A percentile compares a stretch with the other conserved stretches of the same genome.
These are phyloP conservation scores for Cryptococcus floricola DNA, from an alignment of 1,284 basidiomycete species.

Conservation along the genomic window DNA sequence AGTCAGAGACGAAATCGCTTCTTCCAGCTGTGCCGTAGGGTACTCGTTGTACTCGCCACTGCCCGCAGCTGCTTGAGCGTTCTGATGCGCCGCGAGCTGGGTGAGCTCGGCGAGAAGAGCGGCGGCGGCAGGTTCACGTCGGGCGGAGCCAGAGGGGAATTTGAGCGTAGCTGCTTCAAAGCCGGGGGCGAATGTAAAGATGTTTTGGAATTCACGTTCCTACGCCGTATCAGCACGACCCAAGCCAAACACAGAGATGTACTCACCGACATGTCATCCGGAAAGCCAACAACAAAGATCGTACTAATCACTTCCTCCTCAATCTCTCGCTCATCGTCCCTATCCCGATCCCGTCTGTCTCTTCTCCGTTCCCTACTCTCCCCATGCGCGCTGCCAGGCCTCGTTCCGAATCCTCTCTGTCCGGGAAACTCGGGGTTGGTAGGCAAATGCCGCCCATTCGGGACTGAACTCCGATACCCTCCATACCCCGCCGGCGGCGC, in stretches of 20 bases:
- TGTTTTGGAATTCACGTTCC: conserved; percentile 98
- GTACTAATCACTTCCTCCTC: conserved; percentile 89
- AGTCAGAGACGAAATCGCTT: conserved; percentile 37
- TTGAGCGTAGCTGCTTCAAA: conserved; percentile 98
- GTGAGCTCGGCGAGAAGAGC: conserved; percentile 36
- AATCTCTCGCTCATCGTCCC: conserved; percentile 31
- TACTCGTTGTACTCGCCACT: conserved; percentile 15
- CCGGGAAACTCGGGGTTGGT: not conserved
- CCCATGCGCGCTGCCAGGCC: conserved; percentile 13
- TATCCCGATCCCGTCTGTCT: conserved; percentile 20
- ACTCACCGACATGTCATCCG: conserved; percentile 94
- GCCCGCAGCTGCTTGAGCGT: conserved; percentile 12
- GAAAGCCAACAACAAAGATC: conserved; percentile 97
- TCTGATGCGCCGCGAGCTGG: conserved; percentile 35
- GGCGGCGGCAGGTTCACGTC: conserved; percentile 12
- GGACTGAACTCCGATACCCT: conserved; percentile 1
- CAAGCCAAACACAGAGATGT: not conserved
- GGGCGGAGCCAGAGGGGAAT: conserved; percentile 60
- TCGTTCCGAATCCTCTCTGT: not conserved
- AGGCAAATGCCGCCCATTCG: conserved; percentile 12
- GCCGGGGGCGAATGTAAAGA: conserved; percentile 93
- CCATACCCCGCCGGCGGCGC: not conserved
- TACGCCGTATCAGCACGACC: conserved; percentile 38
- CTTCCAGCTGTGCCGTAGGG: conserved; percentile 28
- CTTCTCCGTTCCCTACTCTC: conserved; percentile 16